These are phyloP conservation scores for Meira miltonrushii DNA, from an alignment of 1,284 basidiomycete species.

Conservation along the genomic window DNA sequence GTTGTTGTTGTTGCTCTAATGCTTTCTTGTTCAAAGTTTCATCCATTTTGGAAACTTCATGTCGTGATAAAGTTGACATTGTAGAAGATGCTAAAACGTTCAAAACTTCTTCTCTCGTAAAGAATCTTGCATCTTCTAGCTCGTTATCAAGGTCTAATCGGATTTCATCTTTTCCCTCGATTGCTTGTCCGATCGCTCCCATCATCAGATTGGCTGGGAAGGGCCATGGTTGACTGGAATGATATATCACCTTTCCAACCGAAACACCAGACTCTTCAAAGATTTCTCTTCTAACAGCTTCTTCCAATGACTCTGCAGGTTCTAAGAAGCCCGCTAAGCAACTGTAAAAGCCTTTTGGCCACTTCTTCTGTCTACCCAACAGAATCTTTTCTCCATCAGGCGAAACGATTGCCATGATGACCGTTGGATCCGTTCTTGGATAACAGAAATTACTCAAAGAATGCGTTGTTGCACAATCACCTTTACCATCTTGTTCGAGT, in stretches of 20 bases:
- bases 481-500: conserved; percentile 24
- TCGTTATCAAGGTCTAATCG: conserved; percentile 89
- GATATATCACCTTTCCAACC: conserved; percentile 78
- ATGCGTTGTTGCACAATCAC: conserved; percentile 22
- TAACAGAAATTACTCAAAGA: conserved; percentile 43
- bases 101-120: conserved; percentile 68
- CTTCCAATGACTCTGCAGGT: conserved; percentile 68
- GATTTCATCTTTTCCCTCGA: conserved; percentile 59
- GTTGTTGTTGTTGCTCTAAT: conserved; percentile 39
- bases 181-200: conserved; percentile 57
- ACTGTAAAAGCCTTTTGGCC: conserved; percentile 51
- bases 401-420: conserved; percentile 83
- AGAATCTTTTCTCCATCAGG: conserved; percentile 73
- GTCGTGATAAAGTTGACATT: conserved; percentile 55
- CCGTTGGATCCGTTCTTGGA: conserved; percentile 59
- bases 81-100: conserved; percentile 61
- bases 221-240: conserved; percentile 64
- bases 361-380: conserved; percentile 71
- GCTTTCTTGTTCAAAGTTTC: conserved; percentile 48
- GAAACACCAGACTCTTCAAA: conserved; percentile 89
- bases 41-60: conserved; percentile 63
- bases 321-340: conserved; percentile 51
- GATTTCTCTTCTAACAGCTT: conserved; percentile 84
- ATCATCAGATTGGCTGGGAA: conserved; percentile 76
- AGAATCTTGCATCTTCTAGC: conserved; percentile 88